Evolutionary conservation across 371 early-diverging fungal genomes (phyloP).

Genomic region (Thermomucor indicae-seudaticae): DNA sequence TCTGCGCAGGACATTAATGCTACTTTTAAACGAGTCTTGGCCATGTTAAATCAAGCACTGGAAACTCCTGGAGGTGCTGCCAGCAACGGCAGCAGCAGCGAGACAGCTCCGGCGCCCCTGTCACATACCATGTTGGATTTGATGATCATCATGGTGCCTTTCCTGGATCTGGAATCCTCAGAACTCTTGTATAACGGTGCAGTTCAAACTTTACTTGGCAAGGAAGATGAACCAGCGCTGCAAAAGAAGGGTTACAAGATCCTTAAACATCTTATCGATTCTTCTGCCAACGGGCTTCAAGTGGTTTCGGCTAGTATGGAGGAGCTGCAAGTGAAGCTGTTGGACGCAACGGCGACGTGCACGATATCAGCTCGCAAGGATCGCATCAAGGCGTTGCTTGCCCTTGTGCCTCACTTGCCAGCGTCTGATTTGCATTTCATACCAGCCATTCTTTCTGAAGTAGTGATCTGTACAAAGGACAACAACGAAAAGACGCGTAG

Average conservation of each 20-base stretch:
- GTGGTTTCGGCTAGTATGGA: conserved; percentile 40
- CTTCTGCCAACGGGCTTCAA: conserved; percentile 38
- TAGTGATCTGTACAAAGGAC: conserved; percentile 91
- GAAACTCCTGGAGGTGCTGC: conserved; percentile 20
- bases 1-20: conserved; percentile 41
- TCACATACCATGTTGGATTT: conserved; percentile 78
- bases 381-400: conserved; percentile 59
- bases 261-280: conserved; percentile 63
- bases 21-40: conserved; percentile 63
- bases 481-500: conserved; percentile 84
- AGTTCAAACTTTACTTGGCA: conserved; percentile 46
- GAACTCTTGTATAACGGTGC: conserved; percentile 55
- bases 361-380: conserved; percentile 65
- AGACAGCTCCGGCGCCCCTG: conserved; percentile 56
- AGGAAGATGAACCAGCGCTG: conserved; percentile 68
- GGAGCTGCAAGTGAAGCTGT: conserved; percentile 46
- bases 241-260: conserved; percentile 96
- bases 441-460: conserved; percentile 85
- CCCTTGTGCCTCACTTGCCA: conserved; percentile 52
- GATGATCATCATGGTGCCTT: conserved; percentile 68
- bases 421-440: conserved; percentile 74
- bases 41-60: conserved; percentile 60
- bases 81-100: conserved; percentile 29
- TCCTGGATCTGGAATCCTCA: conserved; percentile 57
- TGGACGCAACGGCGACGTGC: conserved; percentile 52